phyloP scores from a whole-genome alignment of 192 early-diverging fungal genomes.

The Backusella sp. region DNA sequence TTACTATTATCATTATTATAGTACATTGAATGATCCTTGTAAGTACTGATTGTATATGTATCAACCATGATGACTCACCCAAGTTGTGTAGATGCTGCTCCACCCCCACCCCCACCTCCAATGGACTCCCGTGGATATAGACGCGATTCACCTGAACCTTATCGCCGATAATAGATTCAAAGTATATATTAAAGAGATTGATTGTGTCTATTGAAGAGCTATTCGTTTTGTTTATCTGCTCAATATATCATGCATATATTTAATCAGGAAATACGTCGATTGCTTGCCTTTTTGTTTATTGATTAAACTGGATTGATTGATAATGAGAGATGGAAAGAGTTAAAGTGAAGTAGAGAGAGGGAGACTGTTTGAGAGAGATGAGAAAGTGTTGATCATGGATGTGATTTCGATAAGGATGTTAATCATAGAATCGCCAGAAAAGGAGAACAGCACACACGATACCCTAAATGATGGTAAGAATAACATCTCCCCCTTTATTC shows the following conservation, averaged over 20 bases:
- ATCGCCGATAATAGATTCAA: slow-evolving; percentile 8
- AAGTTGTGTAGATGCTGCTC: neutral
- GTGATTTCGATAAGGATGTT: neutral
- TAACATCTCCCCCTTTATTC: neutral
- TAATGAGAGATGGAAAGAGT: neutral
- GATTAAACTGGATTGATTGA: neutral
- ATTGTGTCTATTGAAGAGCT: neutral
- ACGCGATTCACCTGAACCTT: slow-evolving; percentile 11
- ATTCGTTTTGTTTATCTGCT: neutral
- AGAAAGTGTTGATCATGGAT: neutral
- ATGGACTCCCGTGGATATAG: slow-evolving; percentile 17
- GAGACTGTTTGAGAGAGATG: neutral
- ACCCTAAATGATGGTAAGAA: neutral
- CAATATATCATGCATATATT: no score
- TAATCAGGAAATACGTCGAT: neutral
- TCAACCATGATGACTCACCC: neutral
- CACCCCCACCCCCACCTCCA: neutral
- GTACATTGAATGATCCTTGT: neutral
- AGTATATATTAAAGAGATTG: neutral
- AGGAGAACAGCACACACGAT: neutral
- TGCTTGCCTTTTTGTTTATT: neutral
- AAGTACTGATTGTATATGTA: neutral
- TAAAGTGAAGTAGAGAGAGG: neutral
- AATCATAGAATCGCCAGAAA: no score
- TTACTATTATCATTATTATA: neutral